Conservation (phyloP, 306 rosid genomes). For the Vicia faba region DNA sequence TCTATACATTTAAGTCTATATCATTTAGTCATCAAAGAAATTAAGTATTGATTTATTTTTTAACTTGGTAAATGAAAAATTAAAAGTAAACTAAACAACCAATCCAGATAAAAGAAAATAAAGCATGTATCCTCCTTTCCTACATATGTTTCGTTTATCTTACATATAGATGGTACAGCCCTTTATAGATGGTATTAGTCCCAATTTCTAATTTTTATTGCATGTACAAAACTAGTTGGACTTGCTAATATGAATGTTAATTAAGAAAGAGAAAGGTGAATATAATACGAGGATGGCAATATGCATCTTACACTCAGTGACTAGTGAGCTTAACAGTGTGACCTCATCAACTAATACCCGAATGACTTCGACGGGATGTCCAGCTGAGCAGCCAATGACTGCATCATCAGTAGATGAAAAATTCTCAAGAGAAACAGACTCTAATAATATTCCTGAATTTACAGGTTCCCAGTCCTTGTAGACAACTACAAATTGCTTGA, state of each 20-base stretch:
- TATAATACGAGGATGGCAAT: constrained; percentile 25
- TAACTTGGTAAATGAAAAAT: constrained; percentile 25
- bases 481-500: constrained; percentile 79
- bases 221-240: constrained; percentile 25
- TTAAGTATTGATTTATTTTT: constrained; percentile 11
- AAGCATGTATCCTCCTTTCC: constrained; percentile 18
- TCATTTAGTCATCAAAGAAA: constrained; percentile 28
- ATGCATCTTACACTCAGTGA: constrained; percentile 74
- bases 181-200: constrained; percentile 16
- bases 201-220: constrained; percentile 8
- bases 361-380: constrained; percentile 93
- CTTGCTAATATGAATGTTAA: constrained; percentile 28
- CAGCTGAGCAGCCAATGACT: constrained; percentile 84
- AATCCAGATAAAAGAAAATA: constrained; percentile 14
- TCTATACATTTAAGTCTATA: constrained; percentile 14
- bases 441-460: constrained; percentile 59
- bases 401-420: constrained; percentile 54
- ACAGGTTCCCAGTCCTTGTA: constrained; percentile 89
- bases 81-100: constrained; percentile 14
- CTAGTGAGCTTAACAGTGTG: constrained; percentile 62
- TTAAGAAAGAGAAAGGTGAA: constrained; percentile 11
- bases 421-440: constrained; percentile 58
- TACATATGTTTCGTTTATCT: constrained; percentile 20
- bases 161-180: constrained; percentile 11
- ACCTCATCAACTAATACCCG: constrained; percentile 75